Evolutionary conservation across 352 stramenopile species (phyloP).

Genomic region (Globisporangium orthogonon): DNA sequence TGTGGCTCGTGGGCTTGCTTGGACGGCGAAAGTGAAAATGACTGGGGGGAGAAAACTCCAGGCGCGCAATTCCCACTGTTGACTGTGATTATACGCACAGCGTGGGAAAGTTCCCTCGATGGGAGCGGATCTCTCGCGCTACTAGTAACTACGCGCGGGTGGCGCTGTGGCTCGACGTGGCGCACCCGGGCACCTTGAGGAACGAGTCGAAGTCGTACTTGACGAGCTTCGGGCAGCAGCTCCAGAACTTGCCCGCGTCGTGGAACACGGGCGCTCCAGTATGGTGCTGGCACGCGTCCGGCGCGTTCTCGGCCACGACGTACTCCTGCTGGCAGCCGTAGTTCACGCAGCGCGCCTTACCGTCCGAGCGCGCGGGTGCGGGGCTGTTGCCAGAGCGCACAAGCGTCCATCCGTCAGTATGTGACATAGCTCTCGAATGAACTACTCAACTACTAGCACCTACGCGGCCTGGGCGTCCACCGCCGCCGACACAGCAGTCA

Average conservation of each 20-base stretch:
- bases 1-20: too few species aligned
- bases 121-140: too few species aligned
- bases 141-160: conserved; percentile 6
- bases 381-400: conserved; percentile 10
- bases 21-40: too few species aligned
- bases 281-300: conserved; percentile 79
- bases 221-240: conserved; percentile 88
- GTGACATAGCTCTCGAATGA: too few species aligned
- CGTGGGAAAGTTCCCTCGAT: too few species aligned
- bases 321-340: conserved; percentile 92
- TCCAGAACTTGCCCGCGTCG: conserved; percentile 92
- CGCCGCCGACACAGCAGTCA: conserved; percentile 72
- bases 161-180: conserved; percentile 77
- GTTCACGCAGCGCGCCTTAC: conserved; percentile 88
- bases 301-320: conserved; percentile 81
- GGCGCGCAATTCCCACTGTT: too few species aligned
- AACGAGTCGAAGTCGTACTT: conserved; percentile 96
- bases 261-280: conserved; percentile 88
- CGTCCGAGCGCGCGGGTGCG: conserved; percentile 60
- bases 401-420: neutral
- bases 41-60: too few species aligned
- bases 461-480: conserved; percentile 52
- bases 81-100: too few species aligned
- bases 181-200: conserved; percentile 84
- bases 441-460: conserved; percentile 1